Base-by-base conservation (phyloP, 2,329 filamentous ascomycete species). In the Orbilia brochopaga region DNA sequence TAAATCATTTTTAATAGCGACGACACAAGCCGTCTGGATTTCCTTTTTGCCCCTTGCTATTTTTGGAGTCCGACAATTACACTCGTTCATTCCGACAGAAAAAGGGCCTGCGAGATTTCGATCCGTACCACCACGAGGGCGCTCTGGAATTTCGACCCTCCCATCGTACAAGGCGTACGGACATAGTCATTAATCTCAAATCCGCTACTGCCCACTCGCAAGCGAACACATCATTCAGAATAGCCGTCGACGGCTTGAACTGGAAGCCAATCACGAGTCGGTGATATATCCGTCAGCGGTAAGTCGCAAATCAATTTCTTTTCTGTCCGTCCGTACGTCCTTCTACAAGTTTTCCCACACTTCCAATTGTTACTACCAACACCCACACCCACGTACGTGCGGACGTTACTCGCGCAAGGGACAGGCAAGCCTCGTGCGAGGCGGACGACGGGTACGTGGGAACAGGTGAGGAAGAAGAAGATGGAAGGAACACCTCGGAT, bases 221-320 rank as follows among this genome's bases (percentile, higher is more conserved):
- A 59, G 59, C 66, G 56, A 70, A 63, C 55, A 64, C 66, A 63
- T 53, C 51, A 54, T 46, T 30, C 46, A 11, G 37, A 48, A 32
- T 57, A 56, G 44, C 21, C 40, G 46, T 37, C 55, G 35, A 64
- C 58, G 54, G 59, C 66, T 70, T 42, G 37, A 42, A 15, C 66
- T 70, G 66, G 66, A 70, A 70, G 59, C 66, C 66, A 70, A 70
- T 70, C 66, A 64, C 52, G 59, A 64, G 66, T 64, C 66, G 66
- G 66, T 60, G 66, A 70, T 70, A 64, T 70, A 59, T 70, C 66
- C 54, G 46, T 60, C 55, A 64, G 50, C 54, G 66, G 66, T 70
- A 70, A 70, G 66, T 70, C 23, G 46, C 13, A 42, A 42, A 42
- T 15, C 11, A 42, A 42, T 17, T 17, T 15, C 37, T 17, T 17